Percentiles rank a stretch among this genome's conserved stretches.
These are phyloP conservation scores for Ambrosia hybrid DNA, from an alignment of 140 eudicot genomes.

Conservation along the genomic window DNA sequence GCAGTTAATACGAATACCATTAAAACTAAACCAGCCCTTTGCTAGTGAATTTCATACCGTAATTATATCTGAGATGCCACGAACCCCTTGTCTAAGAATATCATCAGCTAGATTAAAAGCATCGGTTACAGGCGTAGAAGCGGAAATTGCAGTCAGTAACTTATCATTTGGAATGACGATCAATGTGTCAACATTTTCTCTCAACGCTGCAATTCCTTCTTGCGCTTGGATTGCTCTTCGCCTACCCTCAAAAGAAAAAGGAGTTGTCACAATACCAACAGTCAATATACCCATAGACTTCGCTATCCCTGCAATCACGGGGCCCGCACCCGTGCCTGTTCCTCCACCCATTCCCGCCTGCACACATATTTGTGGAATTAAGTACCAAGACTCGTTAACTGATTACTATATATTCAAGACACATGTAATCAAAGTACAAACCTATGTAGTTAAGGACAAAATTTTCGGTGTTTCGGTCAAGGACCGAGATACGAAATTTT, in stretches of 20 bases:
- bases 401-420: no score
- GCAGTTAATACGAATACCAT: no score
- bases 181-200: conserved; percentile 91
- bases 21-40: no score
- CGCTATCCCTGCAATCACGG: conserved; percentile 88
- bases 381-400: no score
- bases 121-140: conserved; percentile 91
- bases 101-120: conserved; percentile 68
- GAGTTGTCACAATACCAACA: conserved; percentile 92
- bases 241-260: conserved; percentile 90
- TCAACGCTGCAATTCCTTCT: conserved; percentile 96
- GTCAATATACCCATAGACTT: conserved; percentile 93
- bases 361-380: neutral
- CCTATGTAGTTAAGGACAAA: no score
- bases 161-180: conserved; percentile 96
- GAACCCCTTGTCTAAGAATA: conserved; percentile 69
- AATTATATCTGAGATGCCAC: conserved; percentile 93
- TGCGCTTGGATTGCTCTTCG: conserved; percentile 93
- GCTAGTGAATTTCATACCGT: conserved; percentile 51
- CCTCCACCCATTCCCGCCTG: conserved; percentile 99
- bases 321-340: conserved; percentile 97
- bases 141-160: conserved; percentile 84
- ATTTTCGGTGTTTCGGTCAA: no score
- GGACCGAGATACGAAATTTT: no score
- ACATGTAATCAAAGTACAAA: no score